phyloP scores from a whole-genome alignment of 2,329 filamentous ascomycete genomes.

The Fusarium luffae region DNA sequence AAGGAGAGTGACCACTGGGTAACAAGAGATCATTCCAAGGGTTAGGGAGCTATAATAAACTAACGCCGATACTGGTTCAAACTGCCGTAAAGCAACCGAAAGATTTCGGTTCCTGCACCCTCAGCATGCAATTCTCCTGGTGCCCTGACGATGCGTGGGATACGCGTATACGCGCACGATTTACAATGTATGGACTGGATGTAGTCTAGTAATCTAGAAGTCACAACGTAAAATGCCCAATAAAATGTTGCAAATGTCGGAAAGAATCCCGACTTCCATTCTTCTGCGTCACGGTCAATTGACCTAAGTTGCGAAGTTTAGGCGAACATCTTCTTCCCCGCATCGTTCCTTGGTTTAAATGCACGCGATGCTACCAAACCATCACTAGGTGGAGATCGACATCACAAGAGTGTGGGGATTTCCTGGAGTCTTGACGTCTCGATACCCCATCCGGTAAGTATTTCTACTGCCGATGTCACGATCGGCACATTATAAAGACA shows the following conservation, averaged over 20 bases:
- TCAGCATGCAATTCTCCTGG: no score
- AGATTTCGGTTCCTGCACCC: no score
- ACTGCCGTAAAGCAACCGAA: no score
- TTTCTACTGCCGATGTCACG: not conserved
- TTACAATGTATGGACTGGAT: no score
- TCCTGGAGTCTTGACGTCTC: constrained; percentile 9
- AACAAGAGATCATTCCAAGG: no score
- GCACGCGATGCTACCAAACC: not conserved
- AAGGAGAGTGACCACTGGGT: no score
- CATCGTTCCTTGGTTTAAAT: not conserved
- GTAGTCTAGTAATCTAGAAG: no score
- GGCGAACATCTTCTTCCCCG: not conserved
- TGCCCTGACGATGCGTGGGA: no score
- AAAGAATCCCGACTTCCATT: not conserved
- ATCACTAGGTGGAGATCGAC: not conserved
- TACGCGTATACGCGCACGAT: no score
- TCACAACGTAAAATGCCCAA: no score
- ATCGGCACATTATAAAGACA: not conserved
- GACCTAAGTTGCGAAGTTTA: not conserved
- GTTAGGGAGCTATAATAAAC: no score
- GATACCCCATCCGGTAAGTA: not conserved
- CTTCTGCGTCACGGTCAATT: not conserved
- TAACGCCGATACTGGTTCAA: no score
- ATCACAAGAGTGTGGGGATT: not conserved
- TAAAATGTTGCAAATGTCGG: accelerated